Percentiles rank a stretch among this genome's conserved stretches.
These are phyloP conservation scores for Penicillium maclennaniae DNA, from an alignment of 495 filamentous ascomycete genomes.

Conservation along the genomic window DNA sequence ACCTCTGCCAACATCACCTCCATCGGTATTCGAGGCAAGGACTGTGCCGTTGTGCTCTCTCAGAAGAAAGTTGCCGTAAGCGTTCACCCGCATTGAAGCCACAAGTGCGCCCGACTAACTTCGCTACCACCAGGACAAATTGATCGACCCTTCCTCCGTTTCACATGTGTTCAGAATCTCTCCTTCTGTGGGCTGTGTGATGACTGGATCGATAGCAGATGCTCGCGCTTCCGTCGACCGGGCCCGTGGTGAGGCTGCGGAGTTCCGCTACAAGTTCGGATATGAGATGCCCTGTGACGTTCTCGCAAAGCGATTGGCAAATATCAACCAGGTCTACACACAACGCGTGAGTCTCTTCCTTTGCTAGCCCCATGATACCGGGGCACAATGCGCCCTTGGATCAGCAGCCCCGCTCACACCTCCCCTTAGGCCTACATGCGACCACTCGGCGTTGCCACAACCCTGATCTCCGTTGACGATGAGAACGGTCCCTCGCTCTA, in stretches of 20 bases:
- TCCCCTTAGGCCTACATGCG: constrained; percentile 86
- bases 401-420: constrained; percentile 4
- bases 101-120: constrained; percentile 5
- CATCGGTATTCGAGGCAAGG: constrained; percentile 90
- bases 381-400: not conserved
- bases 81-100: constrained; percentile 13
- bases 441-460: constrained; percentile 90
- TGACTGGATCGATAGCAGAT: constrained; percentile 98
- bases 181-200: constrained; percentile 93
- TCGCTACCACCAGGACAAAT: constrained; percentile 69
- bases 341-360: constrained; percentile 66
- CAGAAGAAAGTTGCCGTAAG: constrained; percentile 99
- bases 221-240: constrained; percentile 87
- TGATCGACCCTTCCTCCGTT: constrained; percentile 95
- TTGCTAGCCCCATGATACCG: not conserved
- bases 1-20: constrained; percentile 98
- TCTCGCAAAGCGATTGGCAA: constrained; percentile 91
- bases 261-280: constrained; percentile 96
- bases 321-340: constrained; percentile 99
- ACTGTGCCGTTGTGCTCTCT: constrained; percentile 93
- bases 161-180: constrained; percentile 97
- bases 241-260: constrained; percentile 90
- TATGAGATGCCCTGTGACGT: constrained; percentile 99
- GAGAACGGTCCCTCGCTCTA: constrained; percentile 95
- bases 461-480: constrained; percentile 86